A percentile compares a stretch with the other conserved stretches of the same genome.
phyloP scores from a whole-genome alignment of 192 early-diverging fungal genomes.

The Coemansia sp. region DNA sequence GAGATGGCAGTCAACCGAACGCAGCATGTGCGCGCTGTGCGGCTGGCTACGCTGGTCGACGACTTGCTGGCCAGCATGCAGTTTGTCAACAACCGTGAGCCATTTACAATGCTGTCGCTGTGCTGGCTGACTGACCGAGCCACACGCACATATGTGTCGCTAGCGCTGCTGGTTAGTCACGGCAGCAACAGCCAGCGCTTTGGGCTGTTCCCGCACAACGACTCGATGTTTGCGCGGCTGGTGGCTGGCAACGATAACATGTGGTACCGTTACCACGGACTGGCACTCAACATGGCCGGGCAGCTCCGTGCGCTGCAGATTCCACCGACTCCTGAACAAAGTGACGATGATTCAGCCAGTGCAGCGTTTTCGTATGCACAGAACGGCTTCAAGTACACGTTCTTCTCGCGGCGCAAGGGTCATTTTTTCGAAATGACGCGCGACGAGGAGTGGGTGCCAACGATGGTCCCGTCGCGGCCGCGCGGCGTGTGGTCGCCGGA shows the following conservation, averaged over 20 bases:
- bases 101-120: constrained; percentile 37
- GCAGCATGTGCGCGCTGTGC: constrained; percentile 12
- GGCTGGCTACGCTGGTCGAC: constrained; percentile 14
- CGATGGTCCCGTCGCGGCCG: constrained; percentile 25
- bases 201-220: constrained; percentile 49
- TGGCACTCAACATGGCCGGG: not conserved
- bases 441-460: constrained; percentile 47
- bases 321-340: constrained; percentile 5
- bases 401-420: constrained; percentile 40
- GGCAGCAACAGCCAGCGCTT: constrained; percentile 39
- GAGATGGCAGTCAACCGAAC: constrained; percentile 28
- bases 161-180: constrained; percentile 45
- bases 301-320: not conserved
- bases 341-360: constrained; percentile 10
- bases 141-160: constrained; percentile 20
- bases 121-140: constrained; percentile 38
- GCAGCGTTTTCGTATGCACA: constrained; percentile 44
- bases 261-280: constrained; percentile 38
- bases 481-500: constrained; percentile 29
- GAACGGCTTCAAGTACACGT: constrained; percentile 38
- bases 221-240: constrained; percentile 36
- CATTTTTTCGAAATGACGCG: constrained; percentile 51
- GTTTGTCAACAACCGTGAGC: constrained; percentile 23
- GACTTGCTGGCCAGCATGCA: constrained; percentile 20
- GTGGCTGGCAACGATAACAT: constrained; percentile 25